Conservation (phyloP, 1,139 yeast species). For the Williopsis jadinii region DNA sequence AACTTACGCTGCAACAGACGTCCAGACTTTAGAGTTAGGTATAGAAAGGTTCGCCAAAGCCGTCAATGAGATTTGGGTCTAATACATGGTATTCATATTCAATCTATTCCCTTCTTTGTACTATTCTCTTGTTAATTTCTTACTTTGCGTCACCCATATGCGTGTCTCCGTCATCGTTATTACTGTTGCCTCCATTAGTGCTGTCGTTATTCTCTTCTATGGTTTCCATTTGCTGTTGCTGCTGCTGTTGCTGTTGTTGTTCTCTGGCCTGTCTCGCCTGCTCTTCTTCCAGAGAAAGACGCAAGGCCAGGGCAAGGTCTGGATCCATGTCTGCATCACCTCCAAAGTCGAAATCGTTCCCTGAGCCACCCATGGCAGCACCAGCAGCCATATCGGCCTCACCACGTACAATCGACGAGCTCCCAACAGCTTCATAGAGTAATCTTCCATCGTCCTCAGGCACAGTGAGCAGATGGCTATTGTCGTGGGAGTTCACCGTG, state of each 20-base stretch:
- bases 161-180: conserved; percentile 5
- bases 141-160: conserved; percentile 14
- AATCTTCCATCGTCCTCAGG: conserved; percentile 80
- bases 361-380: conserved; percentile 22
- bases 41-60: conserved; percentile 51
- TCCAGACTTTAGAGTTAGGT: conserved; percentile 45
- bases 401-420: conserved; percentile 63
- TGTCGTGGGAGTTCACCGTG: conserved; percentile 70
- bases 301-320: conserved; percentile 87
- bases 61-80: conserved; percentile 28
- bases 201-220: conserved; percentile 5
- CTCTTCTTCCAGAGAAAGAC: conserved; percentile 36
- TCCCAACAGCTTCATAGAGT: conserved; percentile 65
- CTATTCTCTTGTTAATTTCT: not conserved
- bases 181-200: conserved; percentile 1
- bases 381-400: conserved; percentile 26
- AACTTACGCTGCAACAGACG: conserved; percentile 69
- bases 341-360: conserved; percentile 31
- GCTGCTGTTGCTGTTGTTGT: conserved; percentile 9
- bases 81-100: not conserved
- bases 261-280: conserved; percentile 32
- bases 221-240: conserved; percentile 11
- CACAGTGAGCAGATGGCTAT: conserved; percentile 78
- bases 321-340: conserved; percentile 93
- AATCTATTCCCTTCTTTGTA: not conserved